Evolutionary conservation across 2,329 filamentous ascomycete genomes (phyloP), one percentile per base, ranked within the genome.

Genomic region (Exophiala viscosa): DNA sequence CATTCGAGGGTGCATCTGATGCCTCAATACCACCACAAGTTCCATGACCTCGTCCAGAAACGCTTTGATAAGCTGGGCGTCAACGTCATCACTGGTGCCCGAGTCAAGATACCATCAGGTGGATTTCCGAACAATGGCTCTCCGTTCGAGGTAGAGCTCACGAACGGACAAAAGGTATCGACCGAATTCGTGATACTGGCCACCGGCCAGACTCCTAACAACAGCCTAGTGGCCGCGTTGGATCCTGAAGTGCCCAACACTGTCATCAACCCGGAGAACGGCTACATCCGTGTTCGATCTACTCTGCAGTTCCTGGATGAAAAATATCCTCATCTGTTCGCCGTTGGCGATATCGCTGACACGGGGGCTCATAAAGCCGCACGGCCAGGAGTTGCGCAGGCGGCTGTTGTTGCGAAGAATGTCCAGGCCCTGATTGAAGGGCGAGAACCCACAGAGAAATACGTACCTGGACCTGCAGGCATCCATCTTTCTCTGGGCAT

Each of bases 261-360:
- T 1, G 52, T 70, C 1, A 49, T 69, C 3, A 71, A 70, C 52
- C 67, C 51, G 8, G 35, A 39, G 1, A 75, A 73, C 0, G 77
- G 76, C 1, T 74, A 78, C 53, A 76, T 84, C 57, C 70, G 70
- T 1, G 78, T 85, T 20, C 74, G 75, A 45, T 71, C 76, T 0
- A 83, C 79, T 0, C 70, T 87, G 33, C 83, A 86, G 56, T 69
- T 86, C 11, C 62, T 66, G 5, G 77, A 80, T 59, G 67, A 71
- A 2, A 53, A 57, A 0, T 54, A 47, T 31, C 71, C 75, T 1
- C 75, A 82, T 56, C 71, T 86, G 2, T 86, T 83, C 59, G 79
- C 78, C 1, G 76, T 81, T n/a, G 84, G 84, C 13, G 83, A 86
- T 58, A 79, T 87, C 3, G 78, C 81, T 2, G 77, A 80, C 18